Evolutionary conservation across 2,329 filamentous ascomycete species (phyloP).

Genomic region (Penicillium sp.): DNA sequence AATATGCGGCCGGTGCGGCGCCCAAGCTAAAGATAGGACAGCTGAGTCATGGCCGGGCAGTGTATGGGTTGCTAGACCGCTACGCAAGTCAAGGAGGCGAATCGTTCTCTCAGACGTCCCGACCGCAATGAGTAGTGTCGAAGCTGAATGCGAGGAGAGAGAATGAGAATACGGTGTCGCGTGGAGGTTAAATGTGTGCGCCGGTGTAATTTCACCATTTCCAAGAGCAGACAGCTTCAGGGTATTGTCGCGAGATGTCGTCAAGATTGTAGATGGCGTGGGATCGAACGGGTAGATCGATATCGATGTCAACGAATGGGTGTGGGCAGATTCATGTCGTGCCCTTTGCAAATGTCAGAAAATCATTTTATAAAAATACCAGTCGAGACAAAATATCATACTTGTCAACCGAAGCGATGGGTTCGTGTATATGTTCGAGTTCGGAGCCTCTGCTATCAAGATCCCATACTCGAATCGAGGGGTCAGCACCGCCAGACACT

Average conservation of each 20-base stretch:
- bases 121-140: slow-evolving; percentile 73
- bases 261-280: slow-evolving; percentile 43
- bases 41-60: slow-evolving; percentile 65
- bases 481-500: slow-evolving; percentile 80
- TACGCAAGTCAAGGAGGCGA: slow-evolving; percentile 79
- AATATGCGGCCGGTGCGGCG: slow-evolving; percentile 71
- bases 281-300: slow-evolving; percentile 49
- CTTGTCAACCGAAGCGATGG: slow-evolving; percentile 46
- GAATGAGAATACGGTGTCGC: slow-evolving; percentile 60
- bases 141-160: slow-evolving; percentile 64
- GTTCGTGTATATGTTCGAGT: slow-evolving; percentile 50
- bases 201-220: slow-evolving; percentile 36
- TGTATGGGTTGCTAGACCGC: slow-evolving; percentile 70
- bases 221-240: slow-evolving; percentile 42
- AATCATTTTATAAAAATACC: background rate
- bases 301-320: slow-evolving; percentile 43
- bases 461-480: slow-evolving; percentile 82
- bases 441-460: slow-evolving; percentile 58
- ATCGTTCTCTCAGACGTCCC: slow-evolving; percentile 82
- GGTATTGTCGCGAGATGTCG: slow-evolving; percentile 44
- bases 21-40: slow-evolving; percentile 72
- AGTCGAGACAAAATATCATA: background rate
- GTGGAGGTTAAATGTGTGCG: slow-evolving; percentile 45
- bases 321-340: slow-evolving; percentile 38
- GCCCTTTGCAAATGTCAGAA: slow-evolving; percentile 15